These are phyloP conservation scores for Sungouiozyma ichnusensis DNA, from an alignment of 805 yeast genomes.

Conservation along the genomic window DNA sequence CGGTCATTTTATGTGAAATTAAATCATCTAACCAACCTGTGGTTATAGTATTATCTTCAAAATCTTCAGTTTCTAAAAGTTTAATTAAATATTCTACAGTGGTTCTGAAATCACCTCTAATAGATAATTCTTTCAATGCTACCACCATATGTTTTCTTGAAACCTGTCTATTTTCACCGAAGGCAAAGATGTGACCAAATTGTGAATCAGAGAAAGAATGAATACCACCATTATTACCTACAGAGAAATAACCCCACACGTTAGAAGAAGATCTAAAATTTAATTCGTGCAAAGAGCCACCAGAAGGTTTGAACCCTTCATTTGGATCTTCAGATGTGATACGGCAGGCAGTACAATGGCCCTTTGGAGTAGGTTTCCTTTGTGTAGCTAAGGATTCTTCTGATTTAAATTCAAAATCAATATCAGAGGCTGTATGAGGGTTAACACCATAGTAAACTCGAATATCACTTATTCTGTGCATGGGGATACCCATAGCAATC, in stretches of 20 bases:
- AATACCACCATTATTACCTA: slow-evolving; percentile 90
- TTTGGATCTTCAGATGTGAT: slow-evolving; percentile 99
- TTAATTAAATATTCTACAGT: slow-evolving; percentile 95
- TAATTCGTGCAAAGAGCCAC: slow-evolving; percentile 92
- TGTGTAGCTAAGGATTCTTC: slow-evolving; percentile 67
- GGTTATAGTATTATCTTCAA: slow-evolving; percentile 91
- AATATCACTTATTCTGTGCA: slow-evolving; percentile 89
- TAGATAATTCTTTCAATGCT: slow-evolving; percentile 89
- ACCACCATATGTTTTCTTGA: slow-evolving; percentile 99
- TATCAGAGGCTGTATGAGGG: slow-evolving; percentile 82
- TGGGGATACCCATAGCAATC: slow-evolving; percentile 98
- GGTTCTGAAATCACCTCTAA: slow-evolving; percentile 97
- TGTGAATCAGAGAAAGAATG: slow-evolving; percentile 98
- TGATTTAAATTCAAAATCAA: slow-evolving; percentile 79
- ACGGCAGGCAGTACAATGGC: slow-evolving; percentile 98
- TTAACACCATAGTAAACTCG: slow-evolving; percentile 90
- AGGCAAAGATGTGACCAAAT: slow-evolving; percentile 97
- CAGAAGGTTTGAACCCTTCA: slow-evolving; percentile 97
- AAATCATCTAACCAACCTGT: slow-evolving; percentile 99
- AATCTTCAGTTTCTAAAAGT: slow-evolving; percentile 90
- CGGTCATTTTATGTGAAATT: slow-evolving; percentile 85
- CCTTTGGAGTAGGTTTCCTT: slow-evolving; percentile 90
- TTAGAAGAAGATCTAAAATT: slow-evolving; percentile 95
- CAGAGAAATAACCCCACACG: slow-evolving; percentile 99
- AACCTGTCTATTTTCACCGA: slow-evolving; percentile 96